Conservation (phyloP, 2,329 filamentous ascomycete species). For the Didymella pomorum region DNA sequence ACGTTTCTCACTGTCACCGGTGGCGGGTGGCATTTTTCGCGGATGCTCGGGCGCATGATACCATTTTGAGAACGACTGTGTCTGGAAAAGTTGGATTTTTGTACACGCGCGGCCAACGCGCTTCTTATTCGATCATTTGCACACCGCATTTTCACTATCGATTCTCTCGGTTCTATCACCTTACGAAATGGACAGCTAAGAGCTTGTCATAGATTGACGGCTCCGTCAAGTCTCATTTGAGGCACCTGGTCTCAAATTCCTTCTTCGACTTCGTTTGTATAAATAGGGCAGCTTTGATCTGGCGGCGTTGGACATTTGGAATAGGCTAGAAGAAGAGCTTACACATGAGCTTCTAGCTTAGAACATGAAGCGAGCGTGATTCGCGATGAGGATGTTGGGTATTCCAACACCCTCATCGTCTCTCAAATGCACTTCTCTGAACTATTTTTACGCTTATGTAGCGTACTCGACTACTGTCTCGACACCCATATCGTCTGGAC, state of each 20-base stretch:
- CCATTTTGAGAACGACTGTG: neutral
- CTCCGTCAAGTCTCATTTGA: neutral
- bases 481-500: constrained; percentile 27
- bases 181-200: neutral
- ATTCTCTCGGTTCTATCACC: neutral
- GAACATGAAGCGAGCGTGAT: neutral
- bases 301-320: constrained; percentile 2
- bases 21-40: neutral
- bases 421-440: neutral
- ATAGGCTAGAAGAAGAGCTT: constrained; percentile 1
- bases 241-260: neutral
- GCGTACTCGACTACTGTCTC: constrained; percentile 14
- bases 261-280: constrained; percentile 25
- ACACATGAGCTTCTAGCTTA: constrained; percentile 5
- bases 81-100: neutral
- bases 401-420: constrained; percentile 1
- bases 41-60: constrained; percentile 6
- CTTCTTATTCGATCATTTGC: neutral
- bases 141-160: neutral
- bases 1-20: neutral
- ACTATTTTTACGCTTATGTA: constrained; percentile 7
- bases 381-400: neutral
- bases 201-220: neutral
- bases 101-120: neutral
- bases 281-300: constrained; percentile 19